phyloP scores from a whole-genome alignment of 2,329 filamentous ascomycete species.

The Colletotrichum sp. region DNA sequence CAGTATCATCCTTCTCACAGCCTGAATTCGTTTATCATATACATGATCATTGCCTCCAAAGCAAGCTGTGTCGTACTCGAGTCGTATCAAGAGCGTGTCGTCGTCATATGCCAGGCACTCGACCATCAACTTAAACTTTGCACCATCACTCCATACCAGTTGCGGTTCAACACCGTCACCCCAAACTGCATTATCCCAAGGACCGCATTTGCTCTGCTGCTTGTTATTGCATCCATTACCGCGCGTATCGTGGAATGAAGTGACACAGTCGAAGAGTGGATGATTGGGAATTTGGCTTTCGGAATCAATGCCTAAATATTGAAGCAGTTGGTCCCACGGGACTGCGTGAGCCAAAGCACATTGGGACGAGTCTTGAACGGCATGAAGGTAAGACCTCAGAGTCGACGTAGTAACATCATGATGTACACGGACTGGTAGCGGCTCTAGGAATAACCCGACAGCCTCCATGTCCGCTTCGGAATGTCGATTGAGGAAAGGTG shows the following conservation, averaged over 20 bases:
- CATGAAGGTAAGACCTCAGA: neutral
- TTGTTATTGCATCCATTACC: neutral
- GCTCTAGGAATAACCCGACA: neutral
- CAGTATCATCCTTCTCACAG: neutral
- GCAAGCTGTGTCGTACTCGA: slow-evolving; percentile 18
- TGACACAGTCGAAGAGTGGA: slow-evolving; percentile 27
- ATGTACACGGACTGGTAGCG: neutral
- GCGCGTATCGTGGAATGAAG: slow-evolving; percentile 24
- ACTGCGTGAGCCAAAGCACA: slow-evolving; percentile 30
- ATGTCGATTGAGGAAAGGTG: neutral
- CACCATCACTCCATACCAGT: slow-evolving; percentile 15
- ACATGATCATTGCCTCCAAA: neutral
- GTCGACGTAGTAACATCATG: neutral
- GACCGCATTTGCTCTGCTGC: neutral
- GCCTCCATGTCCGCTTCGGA: neutral
- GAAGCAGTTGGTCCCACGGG: slow-evolving; percentile 32
- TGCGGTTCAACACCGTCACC: neutral
- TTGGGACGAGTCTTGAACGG: slow-evolving; percentile 24
- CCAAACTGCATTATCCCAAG: neutral
- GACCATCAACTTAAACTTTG: slow-evolving; percentile 23
- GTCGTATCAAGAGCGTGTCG: neutral
- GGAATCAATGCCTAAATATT: slow-evolving; percentile 17
- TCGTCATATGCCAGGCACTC: slow-evolving; percentile 18
- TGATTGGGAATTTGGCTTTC: slow-evolving; percentile 12
- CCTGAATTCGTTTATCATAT: neutral